Base-by-base conservation (phyloP, 2,329 filamentous ascomycete genomes). In the Cryphonectria radicalis region DNA sequence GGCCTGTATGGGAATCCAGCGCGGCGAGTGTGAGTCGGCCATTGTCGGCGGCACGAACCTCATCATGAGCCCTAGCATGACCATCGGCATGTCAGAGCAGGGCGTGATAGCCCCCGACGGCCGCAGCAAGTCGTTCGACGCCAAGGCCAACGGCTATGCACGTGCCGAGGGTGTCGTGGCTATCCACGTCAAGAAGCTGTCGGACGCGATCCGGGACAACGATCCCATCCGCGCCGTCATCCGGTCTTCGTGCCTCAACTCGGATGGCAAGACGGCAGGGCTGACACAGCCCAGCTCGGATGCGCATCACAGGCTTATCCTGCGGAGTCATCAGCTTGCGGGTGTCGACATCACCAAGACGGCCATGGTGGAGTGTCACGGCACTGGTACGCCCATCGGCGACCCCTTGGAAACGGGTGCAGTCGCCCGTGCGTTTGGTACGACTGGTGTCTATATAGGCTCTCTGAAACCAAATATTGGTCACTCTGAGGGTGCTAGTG, bases 61-160 rank as follows among this genome's bases (percentile, higher is more conserved):
- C 4, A 79, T 83, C n/a, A 68, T 81, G 13, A 76, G 75, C 7
- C 81, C 80, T 0, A 73, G 70, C 3, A 76, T 77, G 55, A 78
- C 76, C 7, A 75, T 78, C 6, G 72, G 76, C 0, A 77, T 83
- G 76, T 75, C 77, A 2, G 77, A 80, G 50, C 76, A 81, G 46
- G 79, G 80, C 1, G 76, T 84, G 0, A 74, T 85, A 5, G 81
- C 80, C 3, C 75, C 77, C 0, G 75, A 77, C 0, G 81, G 79
- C 40, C 72, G 78, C 40, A 76, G 77, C 62, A 76, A 79, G 65
- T 78, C 78, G 1, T 86, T 84, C 71, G 84, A 85, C 59, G 77
- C 80, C 2, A 75, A 78, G 10, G 87, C 84, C 0, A 79, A 86
- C 68, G 87, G 87, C 0, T 89, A 87, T 70, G 84, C 79, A 0